Conservation (phyloP, 768 basidiomycete genomes). For the Xerocomellus dryophilus region DNA sequence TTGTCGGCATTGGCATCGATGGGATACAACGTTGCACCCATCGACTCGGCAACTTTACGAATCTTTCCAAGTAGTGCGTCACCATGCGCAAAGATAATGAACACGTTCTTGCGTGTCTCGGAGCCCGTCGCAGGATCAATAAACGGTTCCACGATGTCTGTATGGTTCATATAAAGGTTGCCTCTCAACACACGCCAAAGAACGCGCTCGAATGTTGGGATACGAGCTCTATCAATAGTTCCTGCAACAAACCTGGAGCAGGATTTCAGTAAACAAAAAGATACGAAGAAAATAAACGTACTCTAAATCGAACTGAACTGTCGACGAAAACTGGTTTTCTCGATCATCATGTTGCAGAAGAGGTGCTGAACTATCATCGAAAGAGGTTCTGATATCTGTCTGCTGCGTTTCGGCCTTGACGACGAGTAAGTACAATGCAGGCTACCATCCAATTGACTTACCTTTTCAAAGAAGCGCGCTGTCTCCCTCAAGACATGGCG, state of each 20-base stretch:
- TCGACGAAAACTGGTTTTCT: conserved; percentile 56
- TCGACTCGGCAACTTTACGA: conserved; percentile 97
- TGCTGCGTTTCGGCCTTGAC: conserved; percentile 74
- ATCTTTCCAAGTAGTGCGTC: conserved; percentile 91
- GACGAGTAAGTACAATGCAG: conserved; percentile 7
- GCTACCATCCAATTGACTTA: conserved; percentile 29
- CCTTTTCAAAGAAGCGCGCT: conserved; percentile 92
- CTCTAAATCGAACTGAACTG: conserved; percentile 84
- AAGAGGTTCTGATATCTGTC: conserved; percentile 78
- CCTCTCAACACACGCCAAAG: conserved; percentile 97
- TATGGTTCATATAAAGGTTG: conserved; percentile 98
- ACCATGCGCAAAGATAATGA: conserved; percentile 99
- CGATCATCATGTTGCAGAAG: conserved; percentile 89
- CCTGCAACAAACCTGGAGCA: conserved; percentile 85
- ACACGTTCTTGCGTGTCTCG: conserved; percentile 95
- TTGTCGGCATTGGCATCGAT: conserved; percentile 95
- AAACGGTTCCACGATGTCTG: conserved; percentile 91
- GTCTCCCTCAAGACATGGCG: conserved; percentile 94
- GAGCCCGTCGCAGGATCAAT: conserved; percentile 78
- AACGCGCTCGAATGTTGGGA: conserved; percentile 94
- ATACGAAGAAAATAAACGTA: conserved; percentile 35
- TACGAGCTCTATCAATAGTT: conserved; percentile 88
- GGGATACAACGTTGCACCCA: conserved; percentile 95
- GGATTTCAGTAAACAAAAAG: background rate
- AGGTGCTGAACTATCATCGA: conserved; percentile 89